Conservation (phyloP, 2,329 filamentous ascomycete species). For the Aaosphaeria pasadenensis region DNA sequence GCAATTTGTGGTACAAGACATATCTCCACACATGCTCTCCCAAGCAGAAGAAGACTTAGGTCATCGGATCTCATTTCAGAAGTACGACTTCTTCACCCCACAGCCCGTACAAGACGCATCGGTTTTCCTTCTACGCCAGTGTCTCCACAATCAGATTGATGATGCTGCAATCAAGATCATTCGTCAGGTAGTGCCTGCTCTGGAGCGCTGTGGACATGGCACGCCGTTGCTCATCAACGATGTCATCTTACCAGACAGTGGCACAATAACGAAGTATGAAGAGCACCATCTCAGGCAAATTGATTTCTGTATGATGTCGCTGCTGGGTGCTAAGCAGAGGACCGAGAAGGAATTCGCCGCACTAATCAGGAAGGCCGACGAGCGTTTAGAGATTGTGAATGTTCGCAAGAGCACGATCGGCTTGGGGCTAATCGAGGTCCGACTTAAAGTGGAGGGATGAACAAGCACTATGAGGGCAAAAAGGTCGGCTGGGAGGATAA, state of each 20-base stretch:
- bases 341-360: constrained; percentile 1
- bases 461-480: no score
- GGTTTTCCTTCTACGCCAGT: constrained; percentile 34
- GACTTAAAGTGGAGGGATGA: background rate
- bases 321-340: constrained; percentile 7
- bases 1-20: constrained; percentile 10
- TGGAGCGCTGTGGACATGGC: constrained; percentile 21
- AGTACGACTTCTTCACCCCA: constrained; percentile 35
- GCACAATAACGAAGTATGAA: constrained; percentile 3
- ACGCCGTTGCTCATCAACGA: constrained; percentile 36
- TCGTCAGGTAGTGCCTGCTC: constrained; percentile 27
- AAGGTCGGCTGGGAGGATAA: no score
- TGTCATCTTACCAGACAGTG: constrained; percentile 21
- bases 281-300: constrained; percentile 17
- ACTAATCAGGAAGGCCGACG: constrained; percentile 1
- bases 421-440: background rate
- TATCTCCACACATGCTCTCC: constrained; percentile 4
- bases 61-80: constrained; percentile 20
- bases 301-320: constrained; percentile 20
- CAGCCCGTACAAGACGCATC: constrained; percentile 29
- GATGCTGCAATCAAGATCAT: constrained; percentile 36
- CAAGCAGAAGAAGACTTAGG: constrained; percentile 2
- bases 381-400: background rate
- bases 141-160: constrained; percentile 43
- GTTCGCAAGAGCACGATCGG: background rate